Percentiles rank a stretch among this genome's conserved stretches.
phyloP scores from a whole-genome alignment of 1,139 yeast genomes.

The Suhomyces ambrosiae region DNA sequence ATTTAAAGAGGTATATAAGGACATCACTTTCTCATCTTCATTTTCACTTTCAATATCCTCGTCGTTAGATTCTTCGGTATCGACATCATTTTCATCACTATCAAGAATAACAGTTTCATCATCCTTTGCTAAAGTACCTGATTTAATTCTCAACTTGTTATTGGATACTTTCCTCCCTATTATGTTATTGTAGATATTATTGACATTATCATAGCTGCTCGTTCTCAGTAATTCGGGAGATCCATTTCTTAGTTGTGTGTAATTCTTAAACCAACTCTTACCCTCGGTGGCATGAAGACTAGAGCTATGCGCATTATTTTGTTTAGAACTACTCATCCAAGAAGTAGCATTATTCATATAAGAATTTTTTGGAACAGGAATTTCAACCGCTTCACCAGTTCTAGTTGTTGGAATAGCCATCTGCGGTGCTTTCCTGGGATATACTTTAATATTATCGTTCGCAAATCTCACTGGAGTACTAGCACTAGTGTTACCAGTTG shows the following conservation, averaged over 20 bases:
- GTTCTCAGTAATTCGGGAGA: slow-evolving; percentile 21
- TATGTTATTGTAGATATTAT: slow-evolving; percentile 22
- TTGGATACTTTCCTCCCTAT: slow-evolving; percentile 21
- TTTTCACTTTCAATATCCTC: slow-evolving; percentile 38
- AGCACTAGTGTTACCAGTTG: slow-evolving; percentile 1
- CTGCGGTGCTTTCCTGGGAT: slow-evolving; percentile 68
- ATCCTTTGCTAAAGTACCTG: slow-evolving; percentile 18
- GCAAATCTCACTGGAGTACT: slow-evolving; percentile 10
- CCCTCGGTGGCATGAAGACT: slow-evolving; percentile 4
- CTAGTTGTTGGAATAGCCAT: slow-evolving; percentile 85
- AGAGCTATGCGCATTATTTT: slow-evolving; percentile 4
- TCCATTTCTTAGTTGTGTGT: slow-evolving; percentile 24
- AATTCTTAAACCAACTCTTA: slow-evolving; percentile 30
- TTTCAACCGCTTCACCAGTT: slow-evolving; percentile 77
- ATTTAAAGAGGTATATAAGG: slow-evolving; percentile 46
- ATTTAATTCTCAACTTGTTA: slow-evolving; percentile 20
- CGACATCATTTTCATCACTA: slow-evolving; percentile 12
- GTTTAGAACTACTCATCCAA: not conserved
- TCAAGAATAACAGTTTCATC: slow-evolving; percentile 13
- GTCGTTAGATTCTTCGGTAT: slow-evolving; percentile 11
- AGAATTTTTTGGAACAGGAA: slow-evolving; percentile 49
- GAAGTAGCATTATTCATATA: slow-evolving; percentile 14
- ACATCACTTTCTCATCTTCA: slow-evolving; percentile 58
- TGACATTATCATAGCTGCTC: slow-evolving; percentile 25
- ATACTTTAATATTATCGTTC: slow-evolving; percentile 19